Base-by-base conservation (phyloP, 2,329 filamentous ascomycete genomes). In the Colletotrichum trifolii region DNA sequence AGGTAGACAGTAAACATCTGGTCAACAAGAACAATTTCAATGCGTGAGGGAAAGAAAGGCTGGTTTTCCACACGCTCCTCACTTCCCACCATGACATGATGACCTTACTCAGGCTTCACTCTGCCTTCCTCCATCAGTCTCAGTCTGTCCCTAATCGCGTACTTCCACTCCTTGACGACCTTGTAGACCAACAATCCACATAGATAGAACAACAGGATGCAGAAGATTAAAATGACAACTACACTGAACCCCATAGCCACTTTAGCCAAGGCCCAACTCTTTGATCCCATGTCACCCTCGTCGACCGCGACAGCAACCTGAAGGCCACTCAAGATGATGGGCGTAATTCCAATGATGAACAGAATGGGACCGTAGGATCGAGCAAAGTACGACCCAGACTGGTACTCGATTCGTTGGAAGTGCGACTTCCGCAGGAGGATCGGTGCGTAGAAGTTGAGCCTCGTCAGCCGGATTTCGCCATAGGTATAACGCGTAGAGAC, bases 301-400 rank as follows among this genome's bases (percentile, higher is more conserved):
- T 46, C 43, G 43, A 46, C 43, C 25, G 17, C 43, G 43, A 46
- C 43, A 6, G 43, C 43, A 17, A 46, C 43, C 52, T 54, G 39
- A 17, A 54, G n/a, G 9, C 60, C 69, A 25, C 56, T 70, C 42
- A 75, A 61, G 17, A 72, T 55, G 11, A 71, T 66, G 4, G 71
- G 67, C 3, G 67, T 9, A 8, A 71, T 55, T 3, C 57, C 70
- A 36, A 75, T 67, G 9, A 72, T 46, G 42, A 74, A 73, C 5
- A 74, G 39, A 2, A 72, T 50, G 2, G 69, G 70, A 6, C 46
- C 68, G 52, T 68, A 72, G 46, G 71, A 71, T 3, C 66, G 67
- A 1, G 69, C 49, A 60, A 74, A 71, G 53, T 70, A 73, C 1
- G 49, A 39, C 2, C 61, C 58, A 56, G 72, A 73, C 46, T 73